Base-by-base conservation (phyloP, 2,329 filamentous ascomycete species). In the Colletotrichum navitas region DNA sequence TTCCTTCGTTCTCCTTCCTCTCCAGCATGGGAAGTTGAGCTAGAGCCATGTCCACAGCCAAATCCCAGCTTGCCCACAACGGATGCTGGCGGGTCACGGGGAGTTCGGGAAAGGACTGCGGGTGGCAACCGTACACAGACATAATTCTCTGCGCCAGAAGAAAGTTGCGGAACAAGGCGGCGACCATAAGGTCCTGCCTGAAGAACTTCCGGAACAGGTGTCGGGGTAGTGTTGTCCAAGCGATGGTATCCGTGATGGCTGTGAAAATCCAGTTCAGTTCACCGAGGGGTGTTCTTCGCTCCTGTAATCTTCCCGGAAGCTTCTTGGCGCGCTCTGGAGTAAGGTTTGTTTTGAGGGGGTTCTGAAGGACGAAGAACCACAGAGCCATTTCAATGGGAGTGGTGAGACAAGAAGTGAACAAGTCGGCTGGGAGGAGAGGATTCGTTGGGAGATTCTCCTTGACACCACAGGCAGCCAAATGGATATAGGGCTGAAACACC, bases 221-320 rank as follows among this genome's bases (percentile, higher is more conserved):
- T 56, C 95, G 92, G 3, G 95, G 94, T 5, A 99, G 84, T 6
- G 94, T 97, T 41, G 97, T 98, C 96, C 96, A 99, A 0, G 96
- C 96, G 77, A 99, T 99, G 1, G 95, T 98, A 80, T 99, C 96
- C 0, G 96, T 99, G 75, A 99, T 98, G 66, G 96, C 96, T 0
- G 96, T 99, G 79, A 99, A 98, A 45, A 99, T 99, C 96, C 96
- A 99, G 78, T 99, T 99, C 18, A 99, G 86, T 83, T 99, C 96
- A 73, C 96, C 96, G 43, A 99, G 87, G 11, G 96, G 96, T 61
- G 96, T 98, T 78, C 96, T 89, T 72, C 96, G 89, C 82, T 99
- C 96, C 78, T 97, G 95, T 52, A 98, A 88, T 73, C 94, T 91
- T 43, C 96, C 96, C 3, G 95, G 95, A 24, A 99, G 92, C 77